phyloP scores from a whole-genome alignment of 352 stramenopile genomes.

The Globisporangium emineosum region DNA sequence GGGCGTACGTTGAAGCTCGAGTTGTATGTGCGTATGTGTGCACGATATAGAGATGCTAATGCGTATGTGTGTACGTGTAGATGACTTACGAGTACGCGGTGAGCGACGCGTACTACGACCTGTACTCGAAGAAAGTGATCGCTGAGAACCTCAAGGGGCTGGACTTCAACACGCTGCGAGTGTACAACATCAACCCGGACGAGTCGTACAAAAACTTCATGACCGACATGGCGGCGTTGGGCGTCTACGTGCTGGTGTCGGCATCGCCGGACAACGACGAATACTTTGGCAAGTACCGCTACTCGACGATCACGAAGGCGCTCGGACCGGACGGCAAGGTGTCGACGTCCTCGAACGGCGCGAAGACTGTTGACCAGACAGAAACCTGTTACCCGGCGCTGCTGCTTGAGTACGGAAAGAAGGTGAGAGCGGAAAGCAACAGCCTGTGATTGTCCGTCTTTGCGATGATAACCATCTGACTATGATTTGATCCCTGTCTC shows the following conservation, averaged over 20 bases:
- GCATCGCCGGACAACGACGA: slow-evolving; percentile 78
- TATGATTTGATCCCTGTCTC: not conserved
- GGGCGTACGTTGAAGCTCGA: slow-evolving; percentile 42
- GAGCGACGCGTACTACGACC: slow-evolving; percentile 82
- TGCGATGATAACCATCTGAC: not conserved
- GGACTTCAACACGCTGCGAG: slow-evolving; percentile 79
- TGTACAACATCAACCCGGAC: slow-evolving; percentile 87
- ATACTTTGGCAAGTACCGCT: slow-evolving; percentile 87
- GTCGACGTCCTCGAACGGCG: slow-evolving; percentile 29
- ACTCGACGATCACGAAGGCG: slow-evolving; percentile 71
- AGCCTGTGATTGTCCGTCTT: not conserved
- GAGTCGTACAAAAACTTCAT: slow-evolving; percentile 85
- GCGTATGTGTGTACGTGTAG: slow-evolving; percentile 18
- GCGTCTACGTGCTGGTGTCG: slow-evolving; percentile 80
- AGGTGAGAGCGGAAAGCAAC: slow-evolving; percentile 19
- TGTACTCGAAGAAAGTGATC: slow-evolving; percentile 79
- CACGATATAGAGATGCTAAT: not conserved
- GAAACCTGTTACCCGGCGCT: slow-evolving; percentile 84
- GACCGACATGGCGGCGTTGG: slow-evolving; percentile 70
- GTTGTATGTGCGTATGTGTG: not conserved
- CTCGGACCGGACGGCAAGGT: slow-evolving; percentile 45
- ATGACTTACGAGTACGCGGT: slow-evolving; percentile 88
- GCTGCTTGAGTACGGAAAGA: slow-evolving; percentile 85
- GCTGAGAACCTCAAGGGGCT: slow-evolving; percentile 60
- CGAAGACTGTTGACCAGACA: slow-evolving; percentile 56